Conservation (phyloP, 352 stramenopile genomes). For the Pythium biforme region DNA sequence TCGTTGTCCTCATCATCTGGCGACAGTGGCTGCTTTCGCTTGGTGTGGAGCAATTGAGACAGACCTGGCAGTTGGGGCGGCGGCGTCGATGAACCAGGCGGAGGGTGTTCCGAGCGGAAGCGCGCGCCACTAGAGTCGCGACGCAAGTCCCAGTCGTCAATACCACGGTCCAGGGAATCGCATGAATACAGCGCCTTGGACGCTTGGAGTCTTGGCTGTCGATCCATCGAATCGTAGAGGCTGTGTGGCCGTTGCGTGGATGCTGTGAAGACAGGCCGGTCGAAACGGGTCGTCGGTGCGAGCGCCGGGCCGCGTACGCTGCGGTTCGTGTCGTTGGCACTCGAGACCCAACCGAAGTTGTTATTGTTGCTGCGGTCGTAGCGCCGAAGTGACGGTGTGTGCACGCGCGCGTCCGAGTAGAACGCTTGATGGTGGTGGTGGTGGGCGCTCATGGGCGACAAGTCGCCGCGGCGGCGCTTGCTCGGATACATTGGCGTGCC, state of each 20-base stretch:
- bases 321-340: neutral
- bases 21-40: neutral
- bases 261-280: neutral
- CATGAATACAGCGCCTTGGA: too few relatives aligned
- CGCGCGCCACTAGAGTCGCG: too few relatives aligned
- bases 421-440: too few relatives aligned
- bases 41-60: neutral
- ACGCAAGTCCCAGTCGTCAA: too few relatives aligned
- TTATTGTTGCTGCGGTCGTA: neutral
- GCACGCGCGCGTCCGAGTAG: neutral
- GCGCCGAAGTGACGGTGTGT: too few relatives aligned
- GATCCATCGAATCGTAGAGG: neutral
- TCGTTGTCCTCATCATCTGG: neutral
- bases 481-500: neutral
- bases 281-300: neutral
- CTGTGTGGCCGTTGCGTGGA: neutral
- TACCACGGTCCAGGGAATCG: too few relatives aligned
- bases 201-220: too few relatives aligned
- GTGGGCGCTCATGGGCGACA: too few relatives aligned
- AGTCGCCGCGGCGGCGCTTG: conserved; percentile 5
- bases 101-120: too few relatives aligned
- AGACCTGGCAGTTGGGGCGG: neutral
- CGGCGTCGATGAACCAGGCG: too few relatives aligned
- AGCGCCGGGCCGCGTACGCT: conserved; percentile 2
- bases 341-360: neutral